These are phyloP conservation scores for Kurtzmaniella natalensis DNA, from an alignment of 1,139 yeast species.

Conservation along the genomic window DNA sequence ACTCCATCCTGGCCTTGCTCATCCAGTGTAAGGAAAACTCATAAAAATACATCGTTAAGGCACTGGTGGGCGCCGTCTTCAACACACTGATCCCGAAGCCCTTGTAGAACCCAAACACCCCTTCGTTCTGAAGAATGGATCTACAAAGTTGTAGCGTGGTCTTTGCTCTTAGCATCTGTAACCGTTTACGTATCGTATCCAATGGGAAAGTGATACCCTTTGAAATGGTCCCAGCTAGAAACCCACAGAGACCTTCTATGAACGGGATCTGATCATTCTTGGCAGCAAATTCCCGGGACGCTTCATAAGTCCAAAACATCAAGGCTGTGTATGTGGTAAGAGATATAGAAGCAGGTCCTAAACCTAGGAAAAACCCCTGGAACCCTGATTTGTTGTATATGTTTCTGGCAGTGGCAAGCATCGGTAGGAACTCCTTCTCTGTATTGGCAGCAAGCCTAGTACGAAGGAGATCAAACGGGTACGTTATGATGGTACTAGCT, in stretches of 20 bases:
- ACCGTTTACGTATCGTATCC: constrained; percentile 75
- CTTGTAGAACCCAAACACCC: constrained; percentile 63
- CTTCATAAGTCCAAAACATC: constrained; percentile 65
- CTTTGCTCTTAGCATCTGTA: constrained; percentile 54
- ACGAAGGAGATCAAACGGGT: constrained; percentile 83
- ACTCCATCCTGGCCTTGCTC: constrained; percentile 5
- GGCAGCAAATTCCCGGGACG: constrained; percentile 29
- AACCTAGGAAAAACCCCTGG: constrained; percentile 59
- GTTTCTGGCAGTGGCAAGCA: constrained; percentile 34
- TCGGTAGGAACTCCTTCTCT: constrained; percentile 38
- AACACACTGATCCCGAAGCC: constrained; percentile 67
- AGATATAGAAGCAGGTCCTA: constrained; percentile 57
- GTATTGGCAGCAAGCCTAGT: constrained; percentile 73
- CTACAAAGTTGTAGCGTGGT: constrained; percentile 15
- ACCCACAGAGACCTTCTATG: constrained; percentile 65
- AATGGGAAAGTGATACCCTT: constrained; percentile 79
- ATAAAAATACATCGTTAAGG: constrained; percentile 69
- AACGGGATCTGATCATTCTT: constrained; percentile 31
- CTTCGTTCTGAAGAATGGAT: constrained; percentile 50
- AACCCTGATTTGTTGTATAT: constrained; percentile 50
- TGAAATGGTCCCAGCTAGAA: constrained; percentile 70
- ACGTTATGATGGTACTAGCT: constrained; percentile 66
- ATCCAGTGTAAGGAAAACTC: constrained; percentile 36
- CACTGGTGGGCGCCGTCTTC: constrained; percentile 82
- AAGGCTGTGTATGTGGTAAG: constrained; percentile 65